phyloP scores from a whole-genome alignment of 1,284 basidiomycete species.

The Coriolopsis trogii region DNA sequence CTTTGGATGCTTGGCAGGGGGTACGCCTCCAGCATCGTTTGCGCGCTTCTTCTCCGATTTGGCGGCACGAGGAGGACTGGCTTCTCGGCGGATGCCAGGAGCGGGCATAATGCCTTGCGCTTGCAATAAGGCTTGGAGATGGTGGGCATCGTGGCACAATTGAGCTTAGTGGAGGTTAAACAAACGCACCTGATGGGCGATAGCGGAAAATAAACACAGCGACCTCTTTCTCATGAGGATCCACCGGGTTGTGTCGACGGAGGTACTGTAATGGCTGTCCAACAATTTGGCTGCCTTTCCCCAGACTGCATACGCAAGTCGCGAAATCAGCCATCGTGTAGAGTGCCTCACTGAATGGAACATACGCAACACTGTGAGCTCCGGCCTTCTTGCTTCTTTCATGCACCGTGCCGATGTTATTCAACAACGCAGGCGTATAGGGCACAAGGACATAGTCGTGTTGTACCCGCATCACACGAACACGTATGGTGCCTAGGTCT shows the following conservation, averaged over 20 bases:
- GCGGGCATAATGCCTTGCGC: conserved; percentile 8
- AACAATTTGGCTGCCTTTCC: not conserved
- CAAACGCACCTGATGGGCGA: conserved; percentile 1
- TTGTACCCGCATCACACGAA: not conserved
- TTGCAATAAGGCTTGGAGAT: conserved; percentile 1
- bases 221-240: conserved; percentile 1
- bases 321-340: not conserved
- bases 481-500: conserved; percentile 10
- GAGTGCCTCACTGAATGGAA: not conserved
- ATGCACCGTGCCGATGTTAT: conserved; percentile 12
- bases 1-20: conserved; percentile 1
- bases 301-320: not conserved
- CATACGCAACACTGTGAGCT: conserved; percentile 24
- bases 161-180: too few relatives aligned
- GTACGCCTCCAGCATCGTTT: not conserved
- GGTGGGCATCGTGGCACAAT: not conserved
- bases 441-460: not conserved
- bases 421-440: not conserved
- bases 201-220: conserved; percentile 10
- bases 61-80: not conserved
- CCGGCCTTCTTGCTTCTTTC: conserved; percentile 27
- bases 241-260: not conserved
- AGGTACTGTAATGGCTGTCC: not conserved
- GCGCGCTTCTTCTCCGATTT: not conserved
- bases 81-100: not conserved